Evolutionary conservation across 2,329 filamentous ascomycete genomes (phyloP).

Genomic region (Lachnellula cervina): DNA sequence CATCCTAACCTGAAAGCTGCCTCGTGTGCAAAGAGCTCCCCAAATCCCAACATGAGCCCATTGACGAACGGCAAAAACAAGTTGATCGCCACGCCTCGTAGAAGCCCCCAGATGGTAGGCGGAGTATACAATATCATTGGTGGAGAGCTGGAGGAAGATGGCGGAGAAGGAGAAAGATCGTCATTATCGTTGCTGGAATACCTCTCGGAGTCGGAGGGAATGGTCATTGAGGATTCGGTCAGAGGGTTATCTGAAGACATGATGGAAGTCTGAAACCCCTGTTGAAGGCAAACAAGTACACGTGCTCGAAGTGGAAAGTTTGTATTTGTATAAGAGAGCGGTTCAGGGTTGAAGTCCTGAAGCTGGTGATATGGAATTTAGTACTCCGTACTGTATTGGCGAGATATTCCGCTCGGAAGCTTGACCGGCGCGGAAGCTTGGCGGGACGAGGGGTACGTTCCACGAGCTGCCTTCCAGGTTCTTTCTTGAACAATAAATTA

Average conservation of each 20-base stretch:
- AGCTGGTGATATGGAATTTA: slow-evolving; percentile 8
- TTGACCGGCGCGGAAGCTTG: background rate
- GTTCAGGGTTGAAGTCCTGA: background rate
- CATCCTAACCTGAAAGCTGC: slow-evolving; percentile 89
- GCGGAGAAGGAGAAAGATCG: slow-evolving; percentile 55
- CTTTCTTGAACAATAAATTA: background rate
- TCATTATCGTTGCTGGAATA: slow-evolving; percentile 66
- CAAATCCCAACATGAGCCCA: slow-evolving; percentile 96
- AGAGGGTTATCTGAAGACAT: slow-evolving; percentile 59
- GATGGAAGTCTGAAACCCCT: slow-evolving; percentile 3
- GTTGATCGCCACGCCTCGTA: slow-evolving; percentile 91
- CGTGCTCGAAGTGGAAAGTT: background rate
- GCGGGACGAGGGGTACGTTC: slow-evolving; percentile 4
- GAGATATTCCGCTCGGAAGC: background rate
- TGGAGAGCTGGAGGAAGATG: slow-evolving; percentile 55
- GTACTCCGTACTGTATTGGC: too few relatives aligned
- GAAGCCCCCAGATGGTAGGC: slow-evolving; percentile 77
- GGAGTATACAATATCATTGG: slow-evolving; percentile 83
- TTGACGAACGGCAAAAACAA: slow-evolving; percentile 94
- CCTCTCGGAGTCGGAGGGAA: slow-evolving; percentile 78
- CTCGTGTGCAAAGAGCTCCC: slow-evolving; percentile 94
- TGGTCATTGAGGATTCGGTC: slow-evolving; percentile 69
- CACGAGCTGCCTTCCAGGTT: slow-evolving; percentile 19
- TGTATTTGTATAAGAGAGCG: background rate
- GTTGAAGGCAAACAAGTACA: background rate